A percentile compares a stretch with the other conserved stretches of the same genome.
phyloP scores from a whole-genome alignment of 2,329 filamentous ascomycete genomes.

The Hypoxylon sp. region DNA sequence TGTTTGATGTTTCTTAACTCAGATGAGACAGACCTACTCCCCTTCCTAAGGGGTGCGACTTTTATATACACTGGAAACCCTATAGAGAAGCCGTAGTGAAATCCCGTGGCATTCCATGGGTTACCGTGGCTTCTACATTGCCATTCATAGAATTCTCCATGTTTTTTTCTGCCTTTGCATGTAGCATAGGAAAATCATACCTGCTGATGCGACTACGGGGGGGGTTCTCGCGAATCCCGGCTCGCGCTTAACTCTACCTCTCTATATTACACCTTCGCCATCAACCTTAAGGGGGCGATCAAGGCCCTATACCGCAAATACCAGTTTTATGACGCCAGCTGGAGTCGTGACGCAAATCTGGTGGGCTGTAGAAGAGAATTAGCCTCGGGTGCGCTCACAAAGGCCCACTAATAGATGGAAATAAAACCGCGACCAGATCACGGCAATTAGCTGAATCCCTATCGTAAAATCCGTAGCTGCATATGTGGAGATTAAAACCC shows the following conservation, averaged over 20 bases:
- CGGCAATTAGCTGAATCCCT: conserved; percentile 11
- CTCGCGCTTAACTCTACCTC: neutral
- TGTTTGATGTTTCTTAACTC: neutral
- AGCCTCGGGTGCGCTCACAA: neutral
- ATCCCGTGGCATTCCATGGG: neutral
- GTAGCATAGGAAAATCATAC: conserved; percentile 13
- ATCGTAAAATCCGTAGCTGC: conserved; percentile 10
- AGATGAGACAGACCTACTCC: neutral
- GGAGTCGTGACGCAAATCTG: conserved; percentile 11
- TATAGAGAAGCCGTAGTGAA: neutral
- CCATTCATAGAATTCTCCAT: neutral
- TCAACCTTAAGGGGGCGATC: neutral
- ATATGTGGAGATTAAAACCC: conserved; percentile 2
- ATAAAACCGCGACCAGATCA: neutral
- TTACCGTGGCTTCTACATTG: neutral
- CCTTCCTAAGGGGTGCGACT: neutral
- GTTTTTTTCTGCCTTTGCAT: neutral
- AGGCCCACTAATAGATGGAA: conserved; percentile 5
- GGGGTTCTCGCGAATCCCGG: conserved; percentile 15
- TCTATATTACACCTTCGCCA: conserved; percentile 1
- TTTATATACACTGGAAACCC: conserved; percentile 12
- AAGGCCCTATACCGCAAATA: conserved; percentile 10
- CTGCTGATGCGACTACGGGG: conserved; percentile 9
- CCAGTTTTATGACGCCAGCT: conserved; percentile 8
- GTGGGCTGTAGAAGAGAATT: conserved; percentile 3